Conservation (phyloP, 768 basidiomycete species). For the Boletus huronensis region DNA sequence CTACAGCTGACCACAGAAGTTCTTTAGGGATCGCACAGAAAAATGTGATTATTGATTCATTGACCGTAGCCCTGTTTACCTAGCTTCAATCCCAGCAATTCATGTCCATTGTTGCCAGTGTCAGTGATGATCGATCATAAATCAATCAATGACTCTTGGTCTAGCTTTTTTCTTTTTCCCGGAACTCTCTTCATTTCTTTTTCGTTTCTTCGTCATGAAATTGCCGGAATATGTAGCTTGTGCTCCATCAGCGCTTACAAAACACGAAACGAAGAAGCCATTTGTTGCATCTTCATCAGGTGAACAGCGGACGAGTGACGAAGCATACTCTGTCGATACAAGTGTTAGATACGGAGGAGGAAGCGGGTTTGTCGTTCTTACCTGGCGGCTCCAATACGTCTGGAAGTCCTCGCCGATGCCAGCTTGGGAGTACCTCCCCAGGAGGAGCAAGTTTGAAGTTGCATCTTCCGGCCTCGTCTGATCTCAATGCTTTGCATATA, state of each 20-base stretch:
- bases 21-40: constrained; percentile 30
- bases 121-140: neutral
- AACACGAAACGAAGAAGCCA: constrained; percentile 98
- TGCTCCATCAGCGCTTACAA: constrained; percentile 38
- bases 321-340: constrained; percentile 47
- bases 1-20: constrained; percentile 33
- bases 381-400: constrained; percentile 60
- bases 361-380: constrained; percentile 23
- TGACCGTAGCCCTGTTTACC: constrained; percentile 25
- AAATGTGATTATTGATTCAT: constrained; percentile 29
- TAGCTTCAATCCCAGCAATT: constrained; percentile 15
- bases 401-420: constrained; percentile 75
- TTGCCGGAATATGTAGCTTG: constrained; percentile 1
- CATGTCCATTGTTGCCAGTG: constrained; percentile 5
- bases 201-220: constrained; percentile 25
- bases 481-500: constrained; percentile 67
- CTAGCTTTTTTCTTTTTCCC: constrained; percentile 19
- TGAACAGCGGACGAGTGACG: constrained; percentile 65
- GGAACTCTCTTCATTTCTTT: constrained; percentile 13
- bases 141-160: constrained; percentile 12
- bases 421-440: constrained; percentile 68
- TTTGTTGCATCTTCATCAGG: constrained; percentile 87
- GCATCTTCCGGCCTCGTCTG: constrained; percentile 58
- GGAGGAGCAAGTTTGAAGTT: constrained; percentile 68
- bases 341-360: neutral